Conservation (phyloP, 2,329 filamentous ascomycete genomes). For the Ampelomyces quisqualis region DNA sequence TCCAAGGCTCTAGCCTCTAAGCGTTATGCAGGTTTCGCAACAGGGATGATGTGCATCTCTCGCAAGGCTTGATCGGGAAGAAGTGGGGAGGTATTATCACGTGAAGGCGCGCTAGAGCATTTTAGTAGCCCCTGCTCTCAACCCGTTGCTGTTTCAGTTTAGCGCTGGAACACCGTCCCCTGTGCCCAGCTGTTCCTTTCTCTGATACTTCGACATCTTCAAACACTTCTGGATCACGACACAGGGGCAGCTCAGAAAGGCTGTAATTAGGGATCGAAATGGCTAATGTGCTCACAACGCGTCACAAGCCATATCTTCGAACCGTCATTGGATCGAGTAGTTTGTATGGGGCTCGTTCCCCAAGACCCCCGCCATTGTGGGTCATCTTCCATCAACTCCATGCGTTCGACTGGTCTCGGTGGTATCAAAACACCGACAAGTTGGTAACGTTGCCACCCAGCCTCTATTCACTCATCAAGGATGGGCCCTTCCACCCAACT, state of each 20-base stretch:
- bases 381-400: too few relatives aligned
- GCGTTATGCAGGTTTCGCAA: slow-evolving; percentile 7
- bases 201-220: slow-evolving; percentile 11
- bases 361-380: too few relatives aligned
- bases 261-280: too few relatives aligned
- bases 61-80: slow-evolving; percentile 5
- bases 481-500: slow-evolving; percentile 33
- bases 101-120: slow-evolving; percentile 6
- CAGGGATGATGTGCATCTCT: slow-evolving; percentile 9
- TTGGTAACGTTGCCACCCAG: slow-evolving; percentile 26
- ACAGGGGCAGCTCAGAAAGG: too few relatives aligned
- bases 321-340: too few relatives aligned
- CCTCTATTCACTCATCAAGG: slow-evolving; percentile 26
- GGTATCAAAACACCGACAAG: slow-evolving; percentile 37
- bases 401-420: too few relatives aligned
- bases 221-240: slow-evolving; percentile 16
- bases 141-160: slow-evolving; percentile 18
- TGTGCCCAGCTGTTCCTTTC: too few relatives aligned
- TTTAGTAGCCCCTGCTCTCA: neutral
- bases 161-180: slow-evolving; percentile 17
- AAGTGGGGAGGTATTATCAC: slow-evolving; percentile 12
- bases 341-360: too few relatives aligned
- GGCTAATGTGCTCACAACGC: too few relatives aligned
- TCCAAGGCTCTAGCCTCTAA: too few relatives aligned
- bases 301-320: too few relatives aligned